Percentiles rank a stretch among this genome's conserved stretches.
These are phyloP conservation scores for Globisporangium spiculum DNA, from an alignment of 352 stramenopile species.

Conservation along the genomic window DNA sequence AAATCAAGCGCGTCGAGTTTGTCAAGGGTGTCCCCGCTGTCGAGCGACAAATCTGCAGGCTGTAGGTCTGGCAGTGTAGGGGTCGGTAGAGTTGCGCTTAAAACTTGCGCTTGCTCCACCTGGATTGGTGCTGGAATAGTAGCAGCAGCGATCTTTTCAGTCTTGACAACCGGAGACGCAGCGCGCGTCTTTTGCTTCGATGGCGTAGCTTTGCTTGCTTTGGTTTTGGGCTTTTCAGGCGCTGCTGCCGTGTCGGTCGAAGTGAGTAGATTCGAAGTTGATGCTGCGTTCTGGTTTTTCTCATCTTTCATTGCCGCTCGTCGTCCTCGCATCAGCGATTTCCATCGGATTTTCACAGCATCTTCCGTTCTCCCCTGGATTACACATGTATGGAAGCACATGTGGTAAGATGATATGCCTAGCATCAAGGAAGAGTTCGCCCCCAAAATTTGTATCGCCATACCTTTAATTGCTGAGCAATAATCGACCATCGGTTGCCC, in stretches of 20 bases:
- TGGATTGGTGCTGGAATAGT: slow-evolving; percentile 1
- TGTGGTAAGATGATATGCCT: neutral
- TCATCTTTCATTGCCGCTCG: slow-evolving; percentile 70
- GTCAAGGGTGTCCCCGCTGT: slow-evolving; percentile 4
- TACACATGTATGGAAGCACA: neutral
- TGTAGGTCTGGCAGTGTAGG: slow-evolving; percentile 9
- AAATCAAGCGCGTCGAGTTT: slow-evolving; percentile 29
- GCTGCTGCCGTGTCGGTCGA: slow-evolving; percentile 4
- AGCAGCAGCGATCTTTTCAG: slow-evolving; percentile 13
- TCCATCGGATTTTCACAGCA: slow-evolving; percentile 93
- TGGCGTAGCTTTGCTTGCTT: slow-evolving; percentile 37
- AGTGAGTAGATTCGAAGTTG: slow-evolving; percentile 4
- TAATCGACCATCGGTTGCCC: slow-evolving; percentile 92
- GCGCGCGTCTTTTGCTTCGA: slow-evolving; percentile 36
- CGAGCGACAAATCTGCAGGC: slow-evolving; percentile 15
- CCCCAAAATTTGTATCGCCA: neutral
- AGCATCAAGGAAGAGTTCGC: neutral
- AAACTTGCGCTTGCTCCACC: slow-evolving; percentile 5
- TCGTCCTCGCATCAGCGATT: slow-evolving; percentile 83
- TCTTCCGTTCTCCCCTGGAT: slow-evolving; percentile 88
- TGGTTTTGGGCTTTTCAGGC: slow-evolving; percentile 31
- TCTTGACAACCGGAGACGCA: slow-evolving; percentile 32
- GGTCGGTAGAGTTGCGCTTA: neutral
- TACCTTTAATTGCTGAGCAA: slow-evolving; percentile 88
- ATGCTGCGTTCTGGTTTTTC: slow-evolving; percentile 23